Evolutionary conservation across 163 green algal species (phyloP).

Genomic region (Trebouxiophyceae sp.): DNA sequence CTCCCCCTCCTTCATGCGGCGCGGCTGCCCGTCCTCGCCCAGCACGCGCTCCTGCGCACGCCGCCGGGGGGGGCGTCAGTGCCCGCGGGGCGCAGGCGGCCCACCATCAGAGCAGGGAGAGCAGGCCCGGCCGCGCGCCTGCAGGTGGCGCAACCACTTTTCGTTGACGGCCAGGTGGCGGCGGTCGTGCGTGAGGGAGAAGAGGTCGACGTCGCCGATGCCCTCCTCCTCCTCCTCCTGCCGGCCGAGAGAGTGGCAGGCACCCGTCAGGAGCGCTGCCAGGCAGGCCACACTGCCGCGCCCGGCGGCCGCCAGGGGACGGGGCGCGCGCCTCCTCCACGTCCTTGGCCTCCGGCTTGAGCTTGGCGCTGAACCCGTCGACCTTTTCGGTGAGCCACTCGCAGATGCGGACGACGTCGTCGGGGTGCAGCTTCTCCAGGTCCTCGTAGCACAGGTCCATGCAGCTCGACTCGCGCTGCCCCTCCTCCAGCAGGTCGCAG

Average conservation of each 20-base stretch:
- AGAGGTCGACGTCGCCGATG: constrained; percentile 85
- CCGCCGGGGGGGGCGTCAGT: no score
- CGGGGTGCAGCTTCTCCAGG: constrained; percentile 46
- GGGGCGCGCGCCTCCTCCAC: constrained; percentile 38
- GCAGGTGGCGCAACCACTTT: constrained; percentile 77
- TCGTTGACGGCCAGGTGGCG: constrained; percentile 58
- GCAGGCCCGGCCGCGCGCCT: constrained; percentile 27
- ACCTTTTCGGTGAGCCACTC: constrained; percentile 72
- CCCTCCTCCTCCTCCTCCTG: constrained; percentile 67
- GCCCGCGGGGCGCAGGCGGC: no score
- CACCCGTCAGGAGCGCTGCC: not conserved
- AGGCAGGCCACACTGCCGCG: no score
- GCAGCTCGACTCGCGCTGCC: constrained; percentile 37
- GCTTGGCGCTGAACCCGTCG: constrained; percentile 59
- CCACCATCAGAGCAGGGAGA: no score
- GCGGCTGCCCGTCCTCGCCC: constrained; percentile 72
- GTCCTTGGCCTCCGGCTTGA: constrained; percentile 65
- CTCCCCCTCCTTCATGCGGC: constrained; percentile 39
- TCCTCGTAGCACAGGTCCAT: constrained; percentile 46
- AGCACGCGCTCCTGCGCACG: constrained; percentile 45
- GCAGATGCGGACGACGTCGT: constrained; percentile 59
- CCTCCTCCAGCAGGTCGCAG: constrained; percentile 53
- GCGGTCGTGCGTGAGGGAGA: constrained; percentile 45
- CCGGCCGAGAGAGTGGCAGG: no score
- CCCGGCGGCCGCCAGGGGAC: not conserved